phyloP scores from a whole-genome alignment of 495 filamentous ascomycete genomes.

The Hypomontagnella monticulosa region DNA sequence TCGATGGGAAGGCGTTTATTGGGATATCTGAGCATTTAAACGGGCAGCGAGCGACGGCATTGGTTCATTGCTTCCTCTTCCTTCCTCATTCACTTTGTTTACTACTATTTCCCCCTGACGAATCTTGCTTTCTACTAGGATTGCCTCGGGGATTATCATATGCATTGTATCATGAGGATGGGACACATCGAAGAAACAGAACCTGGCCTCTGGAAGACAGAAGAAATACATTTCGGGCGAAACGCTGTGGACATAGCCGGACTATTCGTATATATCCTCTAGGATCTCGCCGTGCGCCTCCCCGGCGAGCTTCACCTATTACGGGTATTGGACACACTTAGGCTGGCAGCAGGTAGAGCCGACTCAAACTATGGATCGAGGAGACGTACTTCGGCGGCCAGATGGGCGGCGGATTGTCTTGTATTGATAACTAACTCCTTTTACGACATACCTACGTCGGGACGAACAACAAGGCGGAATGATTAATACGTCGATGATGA shows the following conservation, averaged over 20 bases:
- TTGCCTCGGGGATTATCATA: conserved; percentile 4
- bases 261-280: conserved; percentile 28
- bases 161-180: conserved; percentile 25
- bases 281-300: neutral
- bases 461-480: conserved; percentile 5
- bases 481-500: conserved; percentile 14
- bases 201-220: conserved; percentile 9
- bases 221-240: neutral
- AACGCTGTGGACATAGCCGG: conserved; percentile 30
- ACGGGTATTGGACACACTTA: conserved; percentile 4
- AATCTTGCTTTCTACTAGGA: conserved; percentile 9
- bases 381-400: neutral
- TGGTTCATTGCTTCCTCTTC: conserved; percentile 37
- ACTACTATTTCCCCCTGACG: conserved; percentile 18
- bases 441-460: conserved; percentile 14
- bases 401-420: conserved; percentile 6
- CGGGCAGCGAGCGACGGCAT: conserved; percentile 41
- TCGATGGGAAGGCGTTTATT: conserved; percentile 27
- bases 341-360: neutral
- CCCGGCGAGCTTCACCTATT: conserved; percentile 1
- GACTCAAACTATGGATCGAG: neutral
- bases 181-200: conserved; percentile 1
- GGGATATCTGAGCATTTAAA: conserved; percentile 39
- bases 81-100: conserved; percentile 29
- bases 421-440: conserved; percentile 15